These are phyloP conservation scores for Penicillium sumatraense DNA, from an alignment of 2,329 filamentous ascomycete genomes.

Conservation along the genomic window DNA sequence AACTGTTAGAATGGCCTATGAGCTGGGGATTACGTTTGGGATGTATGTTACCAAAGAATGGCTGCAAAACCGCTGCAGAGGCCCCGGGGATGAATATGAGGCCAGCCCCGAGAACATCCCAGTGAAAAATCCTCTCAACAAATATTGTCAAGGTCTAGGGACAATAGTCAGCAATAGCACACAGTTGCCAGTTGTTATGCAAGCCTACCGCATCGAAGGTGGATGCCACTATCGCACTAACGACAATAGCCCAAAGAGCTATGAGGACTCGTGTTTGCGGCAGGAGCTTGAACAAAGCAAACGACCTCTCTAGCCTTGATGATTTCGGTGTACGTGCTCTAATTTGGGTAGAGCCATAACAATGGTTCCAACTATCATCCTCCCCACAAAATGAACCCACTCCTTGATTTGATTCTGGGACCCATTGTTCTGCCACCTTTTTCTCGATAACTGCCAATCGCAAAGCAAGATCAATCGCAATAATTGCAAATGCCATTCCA, in stretches of 20 bases:
- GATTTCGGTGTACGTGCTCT: background rate
- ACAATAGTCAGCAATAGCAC: background rate
- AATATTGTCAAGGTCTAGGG: slow-evolving; percentile 53
- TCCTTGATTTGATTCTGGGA: background rate
- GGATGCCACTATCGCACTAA: slow-evolving; percentile 54
- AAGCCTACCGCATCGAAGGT: slow-evolving; percentile 50
- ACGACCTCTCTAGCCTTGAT: background rate
- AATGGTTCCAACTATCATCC: background rate
- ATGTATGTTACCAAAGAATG: slow-evolving; percentile 49
- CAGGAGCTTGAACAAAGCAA: slow-evolving; percentile 15
- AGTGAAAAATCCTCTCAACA: slow-evolving; percentile 57
- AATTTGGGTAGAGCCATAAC: background rate
- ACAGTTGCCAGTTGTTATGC: background rate
- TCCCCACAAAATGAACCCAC: background rate
- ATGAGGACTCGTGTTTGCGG: slow-evolving; percentile 56
- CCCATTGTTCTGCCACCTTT: background rate
- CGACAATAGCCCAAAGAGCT: slow-evolving; percentile 59
- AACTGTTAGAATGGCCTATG: too few species aligned
- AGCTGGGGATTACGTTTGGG: too few species aligned
- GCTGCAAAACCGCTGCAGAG: slow-evolving; percentile 64
- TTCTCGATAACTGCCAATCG: slow-evolving; percentile 47
- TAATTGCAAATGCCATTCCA: slow-evolving; percentile 56
- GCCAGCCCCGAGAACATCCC: slow-evolving; percentile 60
- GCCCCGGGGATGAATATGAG: slow-evolving; percentile 63
- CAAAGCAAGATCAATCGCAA: slow-evolving; percentile 64